Evolutionary conservation across 2,329 filamentous ascomycete species (phyloP), one percentile per base, ranked within the genome.

Genomic region (Hypoxylon sp.): DNA sequence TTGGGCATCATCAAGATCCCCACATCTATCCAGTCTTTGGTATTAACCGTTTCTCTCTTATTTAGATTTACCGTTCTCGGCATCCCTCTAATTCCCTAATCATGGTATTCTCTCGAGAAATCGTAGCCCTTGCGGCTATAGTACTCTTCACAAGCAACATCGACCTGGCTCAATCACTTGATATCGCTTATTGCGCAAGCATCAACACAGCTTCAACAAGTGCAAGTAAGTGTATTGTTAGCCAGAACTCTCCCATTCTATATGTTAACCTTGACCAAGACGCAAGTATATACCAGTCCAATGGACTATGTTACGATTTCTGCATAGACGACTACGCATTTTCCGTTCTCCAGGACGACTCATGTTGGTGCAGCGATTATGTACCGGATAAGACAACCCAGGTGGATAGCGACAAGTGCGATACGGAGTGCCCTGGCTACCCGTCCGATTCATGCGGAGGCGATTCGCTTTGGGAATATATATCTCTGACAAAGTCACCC

Each of bases 301-400:
- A 92, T 69, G 91, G 91, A 28, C 82, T 88, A 11, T 94, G 91
- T 74, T 78, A 81, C 51, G 79, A 85, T 50, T 82, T 82, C 50
- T 94, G 91, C 77, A 70, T 76, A 24, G 71, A 73, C 19, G 69
- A 81, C 15, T 91, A 82, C 67, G 90, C 91, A 39, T 91, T 89
- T 65, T 90, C 89, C 67, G 81, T 94, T 49, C 79, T 93, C 1
- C 85, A 92, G 70, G 82, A 78, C 15, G 80, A 86, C 30, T 76
- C 82, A 53, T 94, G 91, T 74, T 94, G 90, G 90, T 94, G 91
- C 75, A 89, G 89, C 37, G 84, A 93, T 74, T 88, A 88, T 71
- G 82, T 82, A 1, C 91, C 91, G 7, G 79, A 80, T 51, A 67
- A 78, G 30, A 73, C 72, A 19, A 75, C 73, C 30, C 74, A 80